Base-by-base conservation (phyloP, 345 rosid species). In the Citrus hindsii region DNA sequence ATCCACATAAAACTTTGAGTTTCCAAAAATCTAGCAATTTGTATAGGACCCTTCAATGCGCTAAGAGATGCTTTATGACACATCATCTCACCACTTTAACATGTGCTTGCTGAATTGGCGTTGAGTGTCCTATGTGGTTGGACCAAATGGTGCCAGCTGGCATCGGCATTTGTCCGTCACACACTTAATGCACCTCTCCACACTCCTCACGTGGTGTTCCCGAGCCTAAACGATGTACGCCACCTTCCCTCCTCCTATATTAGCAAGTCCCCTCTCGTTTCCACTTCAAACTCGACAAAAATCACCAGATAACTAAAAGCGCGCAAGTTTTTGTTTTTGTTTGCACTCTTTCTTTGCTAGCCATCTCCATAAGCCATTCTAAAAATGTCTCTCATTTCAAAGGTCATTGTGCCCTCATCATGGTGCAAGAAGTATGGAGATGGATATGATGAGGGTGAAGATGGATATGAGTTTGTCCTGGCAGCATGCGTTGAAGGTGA, bases 121-220 rank as follows among this genome's bases (percentile, higher is more conserved):
- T 16, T 9, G 7, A 38, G 32, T 4, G 25, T 48, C 77, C 69
- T 21, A 58, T 46, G 21, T 65, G 74, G 28, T 8, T 25, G 77
- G 69, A 18, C 65, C 51, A 58, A 61, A 66, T 1, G 2, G 9
- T 19, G 59, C 65, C 70, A 61, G 46, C 8, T 3, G 46, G 35
- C 46, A 21, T 25, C 2, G 61, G 73, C 84, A 71, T 82, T 10
- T 32, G 76, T 35, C 48, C 9, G 21, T 32, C 79, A 79, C 77
- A 59, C 9, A 12, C 76, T 42, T 42, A 2, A 33, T 24, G 79
- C 74, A 38, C 24, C 28, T 24, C n/a, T 10, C 59, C 85, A 79
- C 79, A 27, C 71, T 70, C 78, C 69, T 62, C 80, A 58, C 74
- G 80, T 79, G 85, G 46, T 59, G 30, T 76, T 51, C 80, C 66